Conservation (phyloP, 352 stramenopile genomes). For the Thalassiosira delicatula region DNA sequence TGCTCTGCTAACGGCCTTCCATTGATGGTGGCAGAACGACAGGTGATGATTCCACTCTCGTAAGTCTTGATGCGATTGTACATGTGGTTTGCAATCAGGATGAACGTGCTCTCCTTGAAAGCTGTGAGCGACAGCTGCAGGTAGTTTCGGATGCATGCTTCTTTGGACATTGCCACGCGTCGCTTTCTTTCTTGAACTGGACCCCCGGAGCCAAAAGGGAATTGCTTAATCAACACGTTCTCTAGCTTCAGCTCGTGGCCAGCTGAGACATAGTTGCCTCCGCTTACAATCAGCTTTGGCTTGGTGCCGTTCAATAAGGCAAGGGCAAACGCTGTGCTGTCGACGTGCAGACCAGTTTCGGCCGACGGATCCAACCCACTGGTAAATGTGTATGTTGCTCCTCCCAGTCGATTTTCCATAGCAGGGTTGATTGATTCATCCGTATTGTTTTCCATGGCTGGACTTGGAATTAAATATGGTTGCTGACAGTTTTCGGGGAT, state of each 20-base stretch:
- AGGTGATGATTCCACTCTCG: slow-evolving; percentile 1
- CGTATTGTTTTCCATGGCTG: slow-evolving; percentile 21
- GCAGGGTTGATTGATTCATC: slow-evolving; percentile 2
- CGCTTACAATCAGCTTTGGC: slow-evolving; percentile 18
- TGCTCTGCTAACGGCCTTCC: slow-evolving; percentile 7
- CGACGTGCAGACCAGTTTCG: slow-evolving; percentile 16
- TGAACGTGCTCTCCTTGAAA: slow-evolving; percentile 22
- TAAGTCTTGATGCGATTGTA: neutral
- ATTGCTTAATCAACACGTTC: slow-evolving; percentile 21
- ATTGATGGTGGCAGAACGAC: slow-evolving; percentile 3
- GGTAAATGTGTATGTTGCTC: slow-evolving; percentile 30
- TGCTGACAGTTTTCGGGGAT: no score
- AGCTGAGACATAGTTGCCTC: slow-evolving; percentile 19
- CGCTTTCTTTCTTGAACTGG: slow-evolving; percentile 6
- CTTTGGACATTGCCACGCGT: slow-evolving; percentile 7
- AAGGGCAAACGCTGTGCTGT: slow-evolving; percentile 8
- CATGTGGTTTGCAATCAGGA: slow-evolving; percentile 13
- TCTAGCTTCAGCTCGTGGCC: slow-evolving; percentile 1
- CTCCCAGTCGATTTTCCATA: slow-evolving; percentile 21
- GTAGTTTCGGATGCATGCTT: slow-evolving; percentile 21
- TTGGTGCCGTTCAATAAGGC: slow-evolving; percentile 17
- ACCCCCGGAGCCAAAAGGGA: slow-evolving; percentile 22
- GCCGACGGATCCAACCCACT: slow-evolving; percentile 20
- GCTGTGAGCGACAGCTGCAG: slow-evolving; percentile 3
- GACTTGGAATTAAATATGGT: neutral